Evolutionary conservation across 805 yeast species (phyloP).

Genomic region (Yarrowia sp.): DNA sequence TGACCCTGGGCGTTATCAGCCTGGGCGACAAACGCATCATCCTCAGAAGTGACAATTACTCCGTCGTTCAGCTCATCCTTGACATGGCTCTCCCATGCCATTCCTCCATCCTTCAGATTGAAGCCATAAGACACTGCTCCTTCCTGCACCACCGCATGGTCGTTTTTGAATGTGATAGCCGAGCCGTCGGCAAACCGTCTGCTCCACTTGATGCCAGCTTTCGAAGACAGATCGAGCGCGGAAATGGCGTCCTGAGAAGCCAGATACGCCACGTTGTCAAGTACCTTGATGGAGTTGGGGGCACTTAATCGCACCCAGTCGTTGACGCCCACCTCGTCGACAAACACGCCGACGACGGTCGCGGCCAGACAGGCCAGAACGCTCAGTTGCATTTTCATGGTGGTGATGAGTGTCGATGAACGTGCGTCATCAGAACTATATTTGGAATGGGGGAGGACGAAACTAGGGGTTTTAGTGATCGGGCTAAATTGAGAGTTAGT

Average conservation of each 20-base stretch:
- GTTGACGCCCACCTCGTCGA: slow-evolving; percentile 28
- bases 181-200: not conserved
- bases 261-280: slow-evolving; percentile 20
- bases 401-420: slow-evolving; percentile 8
- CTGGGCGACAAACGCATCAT: slow-evolving; percentile 5
- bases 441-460: not conserved
- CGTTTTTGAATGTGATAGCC: slow-evolving; percentile 16
- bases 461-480: not conserved
- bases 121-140: not conserved
- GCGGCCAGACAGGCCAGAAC: slow-evolving; percentile 7
- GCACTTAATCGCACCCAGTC: slow-evolving; percentile 18
- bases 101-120: slow-evolving; percentile 7
- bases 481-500: not conserved
- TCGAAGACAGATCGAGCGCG: slow-evolving; percentile 5
- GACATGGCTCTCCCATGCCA: slow-evolving; percentile 19
- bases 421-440: slow-evolving; percentile 1
- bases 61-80: slow-evolving; percentile 1
- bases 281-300: slow-evolving; percentile 9
- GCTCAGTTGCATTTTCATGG: slow-evolving; percentile 20
- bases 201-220: slow-evolving; percentile 9
- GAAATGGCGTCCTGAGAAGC: slow-evolving; percentile 8
- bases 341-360: slow-evolving; percentile 17
- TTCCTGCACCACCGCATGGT: slow-evolving; percentile 7
- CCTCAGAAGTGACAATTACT: slow-evolving; percentile 7
- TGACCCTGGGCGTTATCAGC: not conserved